Percentiles rank a stretch among this genome's conserved stretches.
These are phyloP conservation scores for Xylariales sp. DNA, from an alignment of 2,329 filamentous ascomycete species.

Conservation along the genomic window DNA sequence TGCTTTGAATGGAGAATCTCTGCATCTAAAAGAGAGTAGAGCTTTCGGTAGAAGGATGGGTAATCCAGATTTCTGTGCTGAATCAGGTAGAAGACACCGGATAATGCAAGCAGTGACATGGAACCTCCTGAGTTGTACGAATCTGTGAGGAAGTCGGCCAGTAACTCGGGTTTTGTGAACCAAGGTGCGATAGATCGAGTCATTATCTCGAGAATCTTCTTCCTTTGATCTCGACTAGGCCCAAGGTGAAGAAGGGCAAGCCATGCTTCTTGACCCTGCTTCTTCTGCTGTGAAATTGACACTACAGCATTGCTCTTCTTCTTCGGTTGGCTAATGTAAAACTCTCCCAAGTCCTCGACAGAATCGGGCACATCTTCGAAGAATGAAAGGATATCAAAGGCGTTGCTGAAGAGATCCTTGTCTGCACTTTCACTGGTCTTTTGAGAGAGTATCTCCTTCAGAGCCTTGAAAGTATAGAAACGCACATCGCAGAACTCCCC, in stretches of 20 bases:
- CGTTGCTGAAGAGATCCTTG: slow-evolving; percentile 46
- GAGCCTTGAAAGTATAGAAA: slow-evolving; percentile 72
- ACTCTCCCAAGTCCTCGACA: slow-evolving; percentile 62
- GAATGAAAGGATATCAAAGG: slow-evolving; percentile 58
- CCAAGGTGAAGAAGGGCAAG: slow-evolving; percentile 66
- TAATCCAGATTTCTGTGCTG: slow-evolving; percentile 93
- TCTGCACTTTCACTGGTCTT: slow-evolving; percentile 14
- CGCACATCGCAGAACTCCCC: slow-evolving; percentile 80
- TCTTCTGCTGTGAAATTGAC: slow-evolving; percentile 68
- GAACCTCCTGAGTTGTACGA: slow-evolving; percentile 85
- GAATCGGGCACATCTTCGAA: slow-evolving; percentile 69
- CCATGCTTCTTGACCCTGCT: slow-evolving; percentile 82
- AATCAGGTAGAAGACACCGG: slow-evolving; percentile 92
- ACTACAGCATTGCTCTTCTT: slow-evolving; percentile 64
- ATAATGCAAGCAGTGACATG: slow-evolving; percentile 81
- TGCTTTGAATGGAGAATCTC: slow-evolving; percentile 90
- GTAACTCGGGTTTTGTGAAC: slow-evolving; percentile 81
- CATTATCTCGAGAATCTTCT: slow-evolving; percentile 71
- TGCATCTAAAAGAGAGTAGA: slow-evolving; percentile 87
- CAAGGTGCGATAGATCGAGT: slow-evolving; percentile 78
- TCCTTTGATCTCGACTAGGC: slow-evolving; percentile 70
- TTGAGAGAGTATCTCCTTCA: slow-evolving; percentile 46
- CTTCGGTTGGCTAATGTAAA: slow-evolving; percentile 60
- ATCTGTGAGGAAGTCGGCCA: slow-evolving; percentile 96
- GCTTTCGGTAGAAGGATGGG: slow-evolving; percentile 85